Evolutionary conservation across 495 filamentous ascomycete species (phyloP).

Genomic region (Echria macrotheca): DNA sequence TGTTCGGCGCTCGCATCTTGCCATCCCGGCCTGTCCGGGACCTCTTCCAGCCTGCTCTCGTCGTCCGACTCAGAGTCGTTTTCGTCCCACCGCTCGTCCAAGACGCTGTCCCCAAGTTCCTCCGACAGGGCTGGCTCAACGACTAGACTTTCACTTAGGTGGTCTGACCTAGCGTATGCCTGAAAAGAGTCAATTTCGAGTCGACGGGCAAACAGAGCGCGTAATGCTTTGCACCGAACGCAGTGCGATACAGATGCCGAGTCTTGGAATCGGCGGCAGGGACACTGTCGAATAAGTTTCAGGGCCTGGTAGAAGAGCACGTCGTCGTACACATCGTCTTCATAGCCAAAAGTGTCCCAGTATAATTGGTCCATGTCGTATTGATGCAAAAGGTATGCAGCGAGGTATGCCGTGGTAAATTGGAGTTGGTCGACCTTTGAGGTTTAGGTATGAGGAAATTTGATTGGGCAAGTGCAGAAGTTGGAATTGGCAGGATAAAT

Average conservation of each 20-base stretch:
- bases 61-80: not conserved
- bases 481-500: not conserved
- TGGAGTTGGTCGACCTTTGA: not conserved
- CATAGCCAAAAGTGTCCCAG: not conserved
- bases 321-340: not conserved
- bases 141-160: too few species aligned
- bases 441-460: not conserved
- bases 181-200: not conserved
- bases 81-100: not conserved
- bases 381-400: too few species aligned
- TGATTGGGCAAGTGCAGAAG: not conserved
- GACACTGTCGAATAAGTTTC: constrained; percentile 1
- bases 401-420: not conserved
- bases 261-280: constrained; percentile 1
- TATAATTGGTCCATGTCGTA: not conserved
- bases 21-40: too few species aligned
- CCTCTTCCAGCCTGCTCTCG: not conserved
- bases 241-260: not conserved
- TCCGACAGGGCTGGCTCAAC: not conserved
- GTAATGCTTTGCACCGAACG: not conserved
- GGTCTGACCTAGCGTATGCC: not conserved
- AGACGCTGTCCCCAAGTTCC: not conserved
- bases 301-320: not conserved
- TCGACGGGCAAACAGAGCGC: not conserved
- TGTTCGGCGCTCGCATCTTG: too few species aligned